These are phyloP conservation scores for Pseudocercospora fijiensis DNA, from an alignment of 2,329 filamentous ascomycete species.

Conservation along the genomic window DNA sequence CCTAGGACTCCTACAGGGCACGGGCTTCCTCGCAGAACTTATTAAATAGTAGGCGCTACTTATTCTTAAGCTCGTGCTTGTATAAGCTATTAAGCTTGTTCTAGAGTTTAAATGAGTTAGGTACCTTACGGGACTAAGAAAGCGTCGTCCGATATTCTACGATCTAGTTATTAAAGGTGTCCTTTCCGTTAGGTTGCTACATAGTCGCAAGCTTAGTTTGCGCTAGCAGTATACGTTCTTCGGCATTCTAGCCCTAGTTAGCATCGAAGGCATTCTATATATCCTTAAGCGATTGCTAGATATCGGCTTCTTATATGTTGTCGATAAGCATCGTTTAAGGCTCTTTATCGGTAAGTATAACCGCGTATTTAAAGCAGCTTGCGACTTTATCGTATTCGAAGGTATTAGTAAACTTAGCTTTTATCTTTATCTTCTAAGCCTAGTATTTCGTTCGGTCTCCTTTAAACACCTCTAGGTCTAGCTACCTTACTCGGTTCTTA, in stretches of 20 bases:
- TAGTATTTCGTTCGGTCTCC: neutral
- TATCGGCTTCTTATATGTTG: neutral
- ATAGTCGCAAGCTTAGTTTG: neutral
- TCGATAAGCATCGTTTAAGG: neutral
- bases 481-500: neutral
- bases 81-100: neutral
- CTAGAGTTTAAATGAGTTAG: too few relatives aligned
- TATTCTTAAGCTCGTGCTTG: neutral
- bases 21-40: neutral
- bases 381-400: neutral
- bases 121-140: neutral
- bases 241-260: neutral
- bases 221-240: neutral
- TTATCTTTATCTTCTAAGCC: neutral
- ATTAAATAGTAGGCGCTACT: neutral
- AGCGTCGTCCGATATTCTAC: neutral
- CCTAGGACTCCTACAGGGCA: neutral
- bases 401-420: neutral
- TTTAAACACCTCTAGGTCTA: neutral
- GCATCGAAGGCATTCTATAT: neutral
- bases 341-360: neutral
- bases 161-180: neutral
- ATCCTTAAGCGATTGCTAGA: neutral
- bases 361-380: neutral
- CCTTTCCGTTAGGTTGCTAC: neutral